Conservation (phyloP, 371 early-diverging fungal species). For the Mortierella sp. region DNA sequence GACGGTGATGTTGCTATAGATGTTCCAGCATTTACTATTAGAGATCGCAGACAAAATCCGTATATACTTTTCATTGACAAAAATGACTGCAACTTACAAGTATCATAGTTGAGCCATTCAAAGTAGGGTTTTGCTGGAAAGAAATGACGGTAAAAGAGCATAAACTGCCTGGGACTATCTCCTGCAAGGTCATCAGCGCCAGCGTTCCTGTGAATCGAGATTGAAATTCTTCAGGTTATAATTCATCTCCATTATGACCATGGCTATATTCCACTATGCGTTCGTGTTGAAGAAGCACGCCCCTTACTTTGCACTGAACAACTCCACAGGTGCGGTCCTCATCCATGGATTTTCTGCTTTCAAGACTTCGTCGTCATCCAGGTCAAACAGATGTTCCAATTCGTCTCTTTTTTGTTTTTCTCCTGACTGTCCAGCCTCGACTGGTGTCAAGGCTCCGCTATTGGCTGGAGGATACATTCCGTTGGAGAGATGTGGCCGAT, state of each 20-base stretch:
- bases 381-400: constrained; percentile 27
- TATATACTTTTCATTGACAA: neutral
- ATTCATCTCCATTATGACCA: neutral
- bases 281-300: no score
- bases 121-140: constrained; percentile 88
- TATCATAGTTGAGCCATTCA: constrained; percentile 88
- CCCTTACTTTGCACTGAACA: constrained; percentile 7
- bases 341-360: constrained; percentile 17
- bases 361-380: constrained; percentile 14
- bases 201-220: neutral
- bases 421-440: constrained; percentile 32
- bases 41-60: neutral
- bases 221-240: neutral
- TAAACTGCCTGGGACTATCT: constrained; percentile 59
- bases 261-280: neutral
- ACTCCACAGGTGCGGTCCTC: neutral
- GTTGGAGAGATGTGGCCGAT: neutral
- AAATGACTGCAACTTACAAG: constrained; percentile 56
- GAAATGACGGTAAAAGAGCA: constrained; percentile 84
- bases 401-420: constrained; percentile 15
- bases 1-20: constrained; percentile 54
- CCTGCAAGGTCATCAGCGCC: constrained; percentile 16
- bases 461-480: neutral
- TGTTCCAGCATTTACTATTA: neutral
- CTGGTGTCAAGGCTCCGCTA: neutral